Conservation (phyloP, 805 yeast genomes). For the Diddensiella transvaalensis region DNA sequence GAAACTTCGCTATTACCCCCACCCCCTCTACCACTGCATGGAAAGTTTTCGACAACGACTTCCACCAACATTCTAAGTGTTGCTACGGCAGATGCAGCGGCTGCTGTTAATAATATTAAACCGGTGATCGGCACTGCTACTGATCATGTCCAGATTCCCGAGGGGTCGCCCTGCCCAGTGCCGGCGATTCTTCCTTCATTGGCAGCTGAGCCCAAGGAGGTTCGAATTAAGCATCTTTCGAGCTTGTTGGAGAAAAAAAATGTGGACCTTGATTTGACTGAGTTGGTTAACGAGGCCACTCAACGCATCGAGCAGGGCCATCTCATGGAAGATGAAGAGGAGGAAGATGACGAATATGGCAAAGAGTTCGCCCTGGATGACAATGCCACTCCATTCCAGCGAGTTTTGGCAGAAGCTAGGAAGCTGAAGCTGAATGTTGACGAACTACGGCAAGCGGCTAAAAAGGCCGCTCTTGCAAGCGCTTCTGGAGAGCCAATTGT, state of each 20-base stretch:
- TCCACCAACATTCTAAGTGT: not conserved
- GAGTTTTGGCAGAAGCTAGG: conserved; percentile 25
- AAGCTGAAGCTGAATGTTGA: conserved; percentile 23
- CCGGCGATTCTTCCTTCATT: not conserved
- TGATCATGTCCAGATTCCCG: not conserved
- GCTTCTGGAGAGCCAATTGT: conserved; percentile 2
- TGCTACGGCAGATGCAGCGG: not conserved
- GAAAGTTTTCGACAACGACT: no score
- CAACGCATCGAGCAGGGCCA: conserved; percentile 17
- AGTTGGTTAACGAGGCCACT: conserved; percentile 15
- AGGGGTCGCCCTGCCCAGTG: not conserved
- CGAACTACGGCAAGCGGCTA: conserved; percentile 17
- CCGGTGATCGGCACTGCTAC: not conserved
- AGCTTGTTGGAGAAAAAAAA: conserved; percentile 4
- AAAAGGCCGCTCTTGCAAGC: not conserved
- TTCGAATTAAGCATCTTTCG: conserved; percentile 8
- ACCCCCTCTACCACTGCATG: not conserved
- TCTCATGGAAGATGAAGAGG: conserved; percentile 23
- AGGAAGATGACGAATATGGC: conserved; percentile 15
- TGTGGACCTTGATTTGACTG: conserved; percentile 17
- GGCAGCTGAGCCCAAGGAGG: not conserved
- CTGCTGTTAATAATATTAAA: not conserved
- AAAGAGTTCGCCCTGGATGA: conserved; percentile 9
- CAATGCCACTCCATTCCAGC: conserved; percentile 23
- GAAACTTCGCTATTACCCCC: not conserved